These are phyloP conservation scores for Chaetomiaceae sp. DNA, from an alignment of 2,329 filamentous ascomycete species.

Conservation along the genomic window DNA sequence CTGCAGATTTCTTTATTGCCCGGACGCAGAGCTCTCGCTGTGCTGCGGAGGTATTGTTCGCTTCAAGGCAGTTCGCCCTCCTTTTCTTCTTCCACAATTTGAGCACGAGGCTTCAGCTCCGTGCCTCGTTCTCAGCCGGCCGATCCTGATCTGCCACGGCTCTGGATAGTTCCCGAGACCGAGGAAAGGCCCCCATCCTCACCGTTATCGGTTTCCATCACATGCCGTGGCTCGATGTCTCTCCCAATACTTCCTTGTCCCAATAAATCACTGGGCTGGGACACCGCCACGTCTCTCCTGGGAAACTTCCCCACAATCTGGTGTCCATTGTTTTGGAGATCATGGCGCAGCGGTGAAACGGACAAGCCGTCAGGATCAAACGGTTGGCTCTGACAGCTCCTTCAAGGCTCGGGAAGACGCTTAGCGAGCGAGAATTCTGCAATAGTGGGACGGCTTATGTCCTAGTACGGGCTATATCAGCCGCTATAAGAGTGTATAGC, in stretches of 20 bases:
- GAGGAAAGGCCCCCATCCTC: no score
- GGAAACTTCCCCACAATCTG: neutral
- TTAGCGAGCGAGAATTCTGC: slow-evolving; percentile 6
- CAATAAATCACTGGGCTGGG: no score
- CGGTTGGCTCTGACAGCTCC: neutral
- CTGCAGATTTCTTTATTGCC: no score
- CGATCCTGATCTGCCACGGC: no score
- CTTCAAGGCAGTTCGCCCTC: no score
- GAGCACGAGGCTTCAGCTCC: no score
- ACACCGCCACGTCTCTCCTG: neutral
- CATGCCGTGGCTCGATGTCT: neutral
- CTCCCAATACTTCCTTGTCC: neutral
- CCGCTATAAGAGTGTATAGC: slow-evolving; percentile 19
- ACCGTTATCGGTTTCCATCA: no score
- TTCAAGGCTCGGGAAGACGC: neutral
- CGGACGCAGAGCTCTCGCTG: no score
- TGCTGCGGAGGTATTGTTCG: no score
- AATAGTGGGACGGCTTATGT: slow-evolving; percentile 20
- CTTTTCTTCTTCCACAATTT: no score
- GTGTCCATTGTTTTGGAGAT: neutral
- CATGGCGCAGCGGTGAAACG: neutral
- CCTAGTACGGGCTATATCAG: slow-evolving; percentile 16
- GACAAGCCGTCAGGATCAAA: neutral
- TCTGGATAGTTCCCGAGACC: no score
- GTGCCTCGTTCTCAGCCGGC: no score